Conservation (phyloP, 1,284 basidiomycete genomes). For the Tremellales sp. region DNA sequence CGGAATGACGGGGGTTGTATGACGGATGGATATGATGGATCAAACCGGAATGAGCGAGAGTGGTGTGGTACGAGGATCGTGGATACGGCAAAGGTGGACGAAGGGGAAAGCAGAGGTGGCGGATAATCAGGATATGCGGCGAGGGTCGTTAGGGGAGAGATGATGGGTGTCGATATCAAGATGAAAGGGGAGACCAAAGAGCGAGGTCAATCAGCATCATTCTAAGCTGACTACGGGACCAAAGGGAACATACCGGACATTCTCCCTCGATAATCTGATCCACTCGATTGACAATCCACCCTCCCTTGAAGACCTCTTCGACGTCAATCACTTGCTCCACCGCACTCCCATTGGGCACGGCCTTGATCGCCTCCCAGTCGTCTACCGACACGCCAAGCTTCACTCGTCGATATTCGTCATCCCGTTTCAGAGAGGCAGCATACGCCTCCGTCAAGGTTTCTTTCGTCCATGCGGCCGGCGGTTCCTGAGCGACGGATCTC, state of each 20-base stretch:
- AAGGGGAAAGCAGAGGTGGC: too few relatives aligned
- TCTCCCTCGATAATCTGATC: constrained; percentile 42
- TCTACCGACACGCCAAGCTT: constrained; percentile 6
- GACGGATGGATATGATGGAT: too few relatives aligned
- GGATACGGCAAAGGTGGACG: too few relatives aligned
- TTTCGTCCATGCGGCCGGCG: constrained; percentile 29
- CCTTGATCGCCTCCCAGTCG: constrained; percentile 15
- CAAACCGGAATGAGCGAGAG: too few relatives aligned
- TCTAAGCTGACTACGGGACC: background rate
- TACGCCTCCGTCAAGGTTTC: constrained; percentile 18
- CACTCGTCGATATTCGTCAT: background rate
- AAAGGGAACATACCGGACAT: constrained; percentile 40
- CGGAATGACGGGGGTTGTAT: too few relatives aligned
- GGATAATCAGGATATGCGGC: too few relatives aligned
- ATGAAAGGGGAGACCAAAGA: too few relatives aligned
- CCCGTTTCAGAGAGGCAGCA: constrained; percentile 2
- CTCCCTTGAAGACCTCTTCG: constrained; percentile 29
- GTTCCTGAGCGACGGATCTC: background rate
- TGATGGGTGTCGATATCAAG: too few relatives aligned
- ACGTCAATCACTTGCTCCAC: constrained; percentile 13
- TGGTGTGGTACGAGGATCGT: too few relatives aligned
- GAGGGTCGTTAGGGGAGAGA: too few relatives aligned
- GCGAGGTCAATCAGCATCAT: background rate
- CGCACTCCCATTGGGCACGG: constrained; percentile 13
- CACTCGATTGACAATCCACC: constrained; percentile 31